Percentiles rank a stretch among this genome's conserved stretches.
These are phyloP conservation scores for Cubamyces lactineus DNA, from an alignment of 768 basidiomycete species.

Conservation along the genomic window DNA sequence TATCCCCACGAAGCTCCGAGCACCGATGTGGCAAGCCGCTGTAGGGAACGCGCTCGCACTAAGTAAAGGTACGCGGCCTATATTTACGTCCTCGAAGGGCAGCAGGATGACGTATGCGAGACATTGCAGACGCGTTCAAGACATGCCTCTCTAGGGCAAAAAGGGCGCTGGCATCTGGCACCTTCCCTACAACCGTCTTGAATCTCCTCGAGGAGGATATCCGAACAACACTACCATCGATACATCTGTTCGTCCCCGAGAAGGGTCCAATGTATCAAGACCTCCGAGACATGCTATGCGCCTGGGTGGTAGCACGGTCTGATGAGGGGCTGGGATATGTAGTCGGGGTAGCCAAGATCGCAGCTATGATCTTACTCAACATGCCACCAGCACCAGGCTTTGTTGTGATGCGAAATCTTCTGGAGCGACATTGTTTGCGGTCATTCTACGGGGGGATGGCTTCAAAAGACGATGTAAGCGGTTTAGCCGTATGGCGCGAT, in stretches of 20 bases:
- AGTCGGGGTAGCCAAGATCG: slow-evolving; percentile 68
- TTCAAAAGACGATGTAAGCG: slow-evolving; percentile 78
- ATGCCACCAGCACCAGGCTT: slow-evolving; percentile 79
- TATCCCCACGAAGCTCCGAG: slow-evolving; percentile 80
- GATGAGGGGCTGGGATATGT: slow-evolving; percentile 83
- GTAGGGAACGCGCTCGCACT: slow-evolving; percentile 83
- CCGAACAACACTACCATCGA: slow-evolving; percentile 65
- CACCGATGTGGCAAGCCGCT: slow-evolving; percentile 82
- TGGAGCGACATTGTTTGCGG: slow-evolving; percentile 83
- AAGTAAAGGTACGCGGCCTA: slow-evolving; percentile 63
- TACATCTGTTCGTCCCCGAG: slow-evolving; percentile 80
- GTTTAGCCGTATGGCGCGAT: slow-evolving; percentile 15
- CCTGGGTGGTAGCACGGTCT: slow-evolving; percentile 85
- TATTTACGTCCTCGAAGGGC: not conserved
- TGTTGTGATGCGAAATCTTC: slow-evolving; percentile 79
- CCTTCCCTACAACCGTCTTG: slow-evolving; percentile 68
- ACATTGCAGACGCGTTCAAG: slow-evolving; percentile 65
- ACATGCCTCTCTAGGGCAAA: slow-evolving; percentile 74
- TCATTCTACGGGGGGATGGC: slow-evolving; percentile 79
- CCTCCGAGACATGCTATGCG: slow-evolving; percentile 80
- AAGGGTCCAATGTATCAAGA: slow-evolving; percentile 82
- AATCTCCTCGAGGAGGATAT: slow-evolving; percentile 77
- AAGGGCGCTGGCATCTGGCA: slow-evolving; percentile 63
- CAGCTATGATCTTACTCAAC: slow-evolving; percentile 85
- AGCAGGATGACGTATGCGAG: not conserved